phyloP scores from a whole-genome alignment of 768 basidiomycete species.

The Pisolithus orientalis region DNA sequence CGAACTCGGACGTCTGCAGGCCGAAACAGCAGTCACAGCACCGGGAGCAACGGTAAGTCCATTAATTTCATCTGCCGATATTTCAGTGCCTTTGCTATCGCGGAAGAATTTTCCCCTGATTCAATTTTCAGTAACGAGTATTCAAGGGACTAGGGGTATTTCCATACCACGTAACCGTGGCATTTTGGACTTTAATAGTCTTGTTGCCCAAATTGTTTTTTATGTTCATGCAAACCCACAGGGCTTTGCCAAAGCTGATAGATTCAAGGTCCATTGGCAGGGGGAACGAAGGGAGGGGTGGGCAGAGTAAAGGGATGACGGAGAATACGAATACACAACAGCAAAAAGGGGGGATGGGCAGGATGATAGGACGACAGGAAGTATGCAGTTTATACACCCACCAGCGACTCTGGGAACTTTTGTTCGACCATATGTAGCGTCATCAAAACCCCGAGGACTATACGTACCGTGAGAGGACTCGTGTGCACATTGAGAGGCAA shows the following conservation, averaged over 20 bases:
- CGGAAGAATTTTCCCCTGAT: constrained; percentile 1
- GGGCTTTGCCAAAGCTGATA: neutral
- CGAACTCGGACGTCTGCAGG: constrained; percentile 4
- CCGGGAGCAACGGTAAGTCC: neutral
- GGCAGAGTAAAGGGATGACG: too few species aligned
- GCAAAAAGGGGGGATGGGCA: too few species aligned
- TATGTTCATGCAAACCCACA: constrained; percentile 1
- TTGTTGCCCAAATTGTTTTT: neutral
- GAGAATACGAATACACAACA: too few species aligned
- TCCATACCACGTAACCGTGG: neutral
- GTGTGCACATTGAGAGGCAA: too few species aligned
- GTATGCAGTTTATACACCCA: too few species aligned
- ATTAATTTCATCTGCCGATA: neutral
- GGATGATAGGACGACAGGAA: too few species aligned
- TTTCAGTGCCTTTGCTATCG: constrained; percentile 1
- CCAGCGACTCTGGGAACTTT: too few species aligned
- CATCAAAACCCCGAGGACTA: too few species aligned
- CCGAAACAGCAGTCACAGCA: neutral
- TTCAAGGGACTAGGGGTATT: neutral
- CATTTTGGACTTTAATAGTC: constrained; percentile 1
- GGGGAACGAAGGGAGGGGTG: too few species aligned
- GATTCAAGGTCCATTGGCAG: neutral
- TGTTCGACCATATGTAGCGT: too few species aligned
- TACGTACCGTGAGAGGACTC: too few species aligned
- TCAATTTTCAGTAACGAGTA: neutral